Conservation (phyloP, 164 flowering plant genomes). For the Vitis cinerea region DNA sequence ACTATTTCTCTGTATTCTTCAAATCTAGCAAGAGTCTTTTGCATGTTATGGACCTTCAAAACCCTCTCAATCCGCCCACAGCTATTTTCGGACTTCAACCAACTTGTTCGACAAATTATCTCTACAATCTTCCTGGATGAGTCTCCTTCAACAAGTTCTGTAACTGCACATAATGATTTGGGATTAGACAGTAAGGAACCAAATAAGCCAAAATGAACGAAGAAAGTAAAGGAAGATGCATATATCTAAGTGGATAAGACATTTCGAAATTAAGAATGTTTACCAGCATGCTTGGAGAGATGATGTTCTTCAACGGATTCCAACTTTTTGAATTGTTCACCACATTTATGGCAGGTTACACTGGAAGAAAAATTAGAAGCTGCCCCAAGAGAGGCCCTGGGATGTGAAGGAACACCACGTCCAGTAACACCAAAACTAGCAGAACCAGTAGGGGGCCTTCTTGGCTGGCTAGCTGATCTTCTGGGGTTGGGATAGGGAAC, state of each 20-base stretch:
- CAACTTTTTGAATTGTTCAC: slow-evolving; percentile 23
- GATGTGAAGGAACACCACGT: not conserved
- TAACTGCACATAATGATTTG: slow-evolving; percentile 22
- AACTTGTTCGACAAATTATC: slow-evolving; percentile 27
- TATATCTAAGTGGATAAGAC: not conserved
- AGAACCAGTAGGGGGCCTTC: not conserved
- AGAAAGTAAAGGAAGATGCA: not conserved
- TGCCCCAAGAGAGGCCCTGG: not conserved
- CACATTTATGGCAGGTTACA: slow-evolving; percentile 34
- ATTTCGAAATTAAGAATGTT: not conserved
- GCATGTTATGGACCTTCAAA: slow-evolving; percentile 40
- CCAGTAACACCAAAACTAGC: not conserved
- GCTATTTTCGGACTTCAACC: slow-evolving; percentile 12
- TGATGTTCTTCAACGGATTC: slow-evolving; percentile 41
- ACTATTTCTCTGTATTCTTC: slow-evolving; percentile 43
- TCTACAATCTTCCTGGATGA: slow-evolving; percentile 37
- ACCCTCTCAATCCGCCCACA: slow-evolving; percentile 23
- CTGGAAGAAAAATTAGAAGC: not conserved
- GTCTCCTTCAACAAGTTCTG: slow-evolving; percentile 39
- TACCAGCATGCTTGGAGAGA: slow-evolving; percentile 46
- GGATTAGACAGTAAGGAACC: not conserved
- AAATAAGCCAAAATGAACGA: no score
- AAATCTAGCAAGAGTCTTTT: slow-evolving; percentile 29
- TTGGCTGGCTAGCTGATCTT: not conserved
- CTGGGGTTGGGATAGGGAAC: not conserved